A percentile compares a stretch with the other conserved stretches of the same genome.
phyloP scores from a whole-genome alignment of 139 green algal genomes.

The Spirogloea muscicola region DNA sequence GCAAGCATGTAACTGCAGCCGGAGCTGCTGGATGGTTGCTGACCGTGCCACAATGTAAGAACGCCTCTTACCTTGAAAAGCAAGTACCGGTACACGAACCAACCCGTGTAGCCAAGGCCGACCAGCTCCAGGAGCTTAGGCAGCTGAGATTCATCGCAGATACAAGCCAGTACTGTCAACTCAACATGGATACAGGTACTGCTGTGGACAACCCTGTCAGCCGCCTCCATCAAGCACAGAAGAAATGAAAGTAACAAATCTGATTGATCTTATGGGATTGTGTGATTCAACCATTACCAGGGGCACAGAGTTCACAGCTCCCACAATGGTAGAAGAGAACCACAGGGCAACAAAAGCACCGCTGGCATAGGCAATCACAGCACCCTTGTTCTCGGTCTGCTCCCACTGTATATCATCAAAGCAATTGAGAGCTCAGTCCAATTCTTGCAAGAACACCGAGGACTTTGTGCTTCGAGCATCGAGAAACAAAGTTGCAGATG shows the following conservation, averaged over 20 bases:
- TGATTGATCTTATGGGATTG: not conserved
- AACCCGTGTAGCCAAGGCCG: conserved; percentile 89
- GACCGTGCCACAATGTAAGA: no score
- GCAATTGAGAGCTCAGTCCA: no score
- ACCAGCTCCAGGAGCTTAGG: conserved; percentile 98
- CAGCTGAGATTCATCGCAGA: conserved; percentile 53
- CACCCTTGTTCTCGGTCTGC: conserved; percentile 81
- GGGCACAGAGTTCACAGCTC: conserved; percentile 85
- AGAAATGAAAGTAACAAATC: not conserved
- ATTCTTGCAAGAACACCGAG: no score
- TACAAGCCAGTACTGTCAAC: not conserved
- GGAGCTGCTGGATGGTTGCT: no score
- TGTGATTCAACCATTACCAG: conserved; percentile 60
- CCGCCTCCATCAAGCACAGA: not conserved
- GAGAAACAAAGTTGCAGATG: no score
- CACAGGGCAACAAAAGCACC: conserved; percentile 81
- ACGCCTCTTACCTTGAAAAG: conserved; percentile 95
- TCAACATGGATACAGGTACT: not conserved
- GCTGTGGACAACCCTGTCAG: not conserved
- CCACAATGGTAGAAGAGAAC: conserved; percentile 82
- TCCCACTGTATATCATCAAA: conserved; percentile 79
- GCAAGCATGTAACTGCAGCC: no score
- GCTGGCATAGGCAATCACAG: conserved; percentile 75
- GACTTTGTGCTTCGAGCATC: no score
- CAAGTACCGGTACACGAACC: conserved; percentile 98